These are phyloP conservation scores for Backusella tuberculispora DNA, from an alignment of 192 early-diverging fungal genomes.

Conservation along the genomic window DNA sequence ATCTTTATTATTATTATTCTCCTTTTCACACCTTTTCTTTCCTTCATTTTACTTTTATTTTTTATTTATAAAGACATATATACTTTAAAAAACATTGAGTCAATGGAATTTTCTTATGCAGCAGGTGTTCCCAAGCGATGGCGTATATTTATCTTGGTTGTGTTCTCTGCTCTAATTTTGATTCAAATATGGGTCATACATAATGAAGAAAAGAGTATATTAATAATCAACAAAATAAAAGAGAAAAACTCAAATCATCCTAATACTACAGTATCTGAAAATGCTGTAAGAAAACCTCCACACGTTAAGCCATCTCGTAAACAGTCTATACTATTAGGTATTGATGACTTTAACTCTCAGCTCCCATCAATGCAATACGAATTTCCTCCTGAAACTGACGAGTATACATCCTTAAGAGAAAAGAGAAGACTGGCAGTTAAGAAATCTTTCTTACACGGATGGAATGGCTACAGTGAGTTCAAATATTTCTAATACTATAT, in stretches of 20 bases:
- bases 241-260: not conserved
- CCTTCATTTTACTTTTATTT: not conserved
- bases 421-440: constrained; percentile 52
- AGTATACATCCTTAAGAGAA: constrained; percentile 20
- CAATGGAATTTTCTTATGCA: not conserved
- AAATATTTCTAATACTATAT: not conserved
- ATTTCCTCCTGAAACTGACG: constrained; percentile 25
- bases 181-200: not conserved
- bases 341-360: not conserved
- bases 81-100: not conserved
- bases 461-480: constrained; percentile 71
- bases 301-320: not conserved
- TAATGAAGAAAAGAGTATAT: not conserved
- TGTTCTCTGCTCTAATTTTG: not conserved
- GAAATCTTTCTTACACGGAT: constrained; percentile 66
- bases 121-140: not conserved
- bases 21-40: not conserved
- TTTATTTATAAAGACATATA: not conserved
- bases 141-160: not conserved
- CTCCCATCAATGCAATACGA: constrained; percentile 27
- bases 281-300: not conserved
- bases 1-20: not conserved
- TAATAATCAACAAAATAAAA: not conserved
- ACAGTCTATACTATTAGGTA: not conserved
- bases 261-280: not conserved